These are phyloP conservation scores for Globomyces sp. DNA, from an alignment of 371 early-diverging fungal species.

Conservation along the genomic window DNA sequence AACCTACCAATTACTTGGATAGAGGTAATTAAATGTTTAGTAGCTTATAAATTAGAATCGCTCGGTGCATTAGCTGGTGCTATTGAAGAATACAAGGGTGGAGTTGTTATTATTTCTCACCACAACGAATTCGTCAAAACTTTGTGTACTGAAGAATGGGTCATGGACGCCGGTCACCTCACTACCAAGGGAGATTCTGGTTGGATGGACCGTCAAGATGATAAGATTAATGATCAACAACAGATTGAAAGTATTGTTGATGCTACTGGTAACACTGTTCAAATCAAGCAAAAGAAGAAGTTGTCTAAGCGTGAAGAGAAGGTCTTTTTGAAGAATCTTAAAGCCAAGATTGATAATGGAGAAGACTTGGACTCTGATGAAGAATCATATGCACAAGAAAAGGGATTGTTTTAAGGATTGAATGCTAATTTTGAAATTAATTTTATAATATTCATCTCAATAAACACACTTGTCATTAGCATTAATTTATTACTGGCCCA, in stretches of 20 bases:
- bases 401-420: slow-evolving; percentile 9
- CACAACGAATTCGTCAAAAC: slow-evolving; percentile 69
- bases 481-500: too few species aligned
- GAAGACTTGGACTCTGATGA: slow-evolving; percentile 42
- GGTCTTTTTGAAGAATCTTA: slow-evolving; percentile 37
- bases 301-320: slow-evolving; percentile 38
- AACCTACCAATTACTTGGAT: slow-evolving; percentile 71
- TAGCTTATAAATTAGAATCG: slow-evolving; percentile 58
- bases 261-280: slow-evolving; percentile 45
- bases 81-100: slow-evolving; percentile 71
- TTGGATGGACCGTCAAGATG: slow-evolving; percentile 34
- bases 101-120: slow-evolving; percentile 83
- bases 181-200: slow-evolving; percentile 40
- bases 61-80: slow-evolving; percentile 76
- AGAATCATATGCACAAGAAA: slow-evolving; percentile 33
- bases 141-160: slow-evolving; percentile 58
- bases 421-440: too few species aligned
- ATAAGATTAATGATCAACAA: slow-evolving; percentile 44
- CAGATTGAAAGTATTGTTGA: slow-evolving; percentile 39
- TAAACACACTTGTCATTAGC: too few species aligned
- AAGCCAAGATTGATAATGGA: slow-evolving; percentile 38
- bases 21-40: background rate
- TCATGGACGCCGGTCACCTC: slow-evolving; percentile 46
- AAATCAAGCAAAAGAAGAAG: slow-evolving; percentile 39
- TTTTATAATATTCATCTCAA: too few species aligned